Evolutionary conservation across 768 basidiomycete genomes (phyloP), one percentile per base, ranked within the genome.

Genomic region (Zangia roseola): DNA sequence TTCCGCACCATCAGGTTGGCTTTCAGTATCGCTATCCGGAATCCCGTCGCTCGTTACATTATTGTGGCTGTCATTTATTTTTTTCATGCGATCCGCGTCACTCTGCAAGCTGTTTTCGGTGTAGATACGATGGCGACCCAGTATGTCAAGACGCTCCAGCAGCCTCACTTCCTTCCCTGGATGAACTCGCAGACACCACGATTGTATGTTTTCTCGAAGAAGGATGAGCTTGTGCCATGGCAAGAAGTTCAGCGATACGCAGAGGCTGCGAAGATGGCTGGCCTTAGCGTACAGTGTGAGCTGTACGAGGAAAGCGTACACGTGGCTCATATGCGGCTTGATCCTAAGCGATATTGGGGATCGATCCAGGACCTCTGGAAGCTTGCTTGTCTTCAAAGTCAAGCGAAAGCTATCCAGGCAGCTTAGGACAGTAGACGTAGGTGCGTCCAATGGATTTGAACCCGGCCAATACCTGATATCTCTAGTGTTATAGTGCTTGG

Each of bases 171-270:
- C 23, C 48, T 72, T 5, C 69, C 69, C 1, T 70, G 71, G 69
- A 65, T 57, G 56, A 50, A 46, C 14, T 9, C 24, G 24, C 41
- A 44, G 9, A 71, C 71, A 12, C 71, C 69, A 0, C 55, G 73
- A 10, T 33, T 74, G 26, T 73, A 74, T 36, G 31, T 73, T 17
- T 73, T 62, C 50, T 73, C 70, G 10, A 56, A 54, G 38, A 58
- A 51, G 13, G 71, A 73, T 34, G 40, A 45, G 28, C 14, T 70
- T 7, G 60, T 73, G 16, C 68, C 64, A 5, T 63, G 60, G 54
- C 4, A 50, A 34, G 57, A 52, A 3, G 58, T 73, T 7, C 54
- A 63, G 34, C 35, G 41, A 14, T 65, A 73, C 43, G 58, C 55
- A 0, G 54, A 62, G 19, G 41, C 44, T 3, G 65, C 68, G n/a